Evolutionary conservation across 2,329 filamentous ascomycete species (phyloP).

Genomic region (Botrytis galanthina): DNA sequence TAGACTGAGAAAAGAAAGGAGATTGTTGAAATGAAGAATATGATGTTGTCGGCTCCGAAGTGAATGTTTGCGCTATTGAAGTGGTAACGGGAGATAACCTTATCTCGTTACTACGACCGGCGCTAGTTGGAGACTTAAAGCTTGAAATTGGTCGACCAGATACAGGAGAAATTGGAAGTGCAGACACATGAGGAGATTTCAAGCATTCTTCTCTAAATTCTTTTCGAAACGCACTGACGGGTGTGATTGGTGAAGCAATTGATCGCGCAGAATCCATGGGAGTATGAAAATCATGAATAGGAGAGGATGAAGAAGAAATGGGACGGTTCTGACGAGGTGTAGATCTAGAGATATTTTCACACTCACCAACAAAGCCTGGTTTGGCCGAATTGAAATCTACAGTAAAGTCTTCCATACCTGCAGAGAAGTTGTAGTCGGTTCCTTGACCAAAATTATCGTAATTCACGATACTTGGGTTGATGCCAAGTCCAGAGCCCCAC

Average conservation of each 20-base stretch:
- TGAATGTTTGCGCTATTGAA: constrained; percentile 23
- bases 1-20: constrained; percentile 54
- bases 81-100: constrained; percentile 29
- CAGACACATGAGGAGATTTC: constrained; percentile 40
- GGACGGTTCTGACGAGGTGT: constrained; percentile 31
- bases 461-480: constrained; percentile 37
- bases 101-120: constrained; percentile 29
- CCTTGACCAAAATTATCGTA: constrained; percentile 33
- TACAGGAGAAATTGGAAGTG: constrained; percentile 38
- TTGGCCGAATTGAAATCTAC: constrained; percentile 43
- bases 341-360: constrained; percentile 40
- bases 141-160: constrained; percentile 33
- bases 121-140: constrained; percentile 30
- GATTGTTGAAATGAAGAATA: constrained; percentile 37
- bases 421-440: constrained; percentile 36
- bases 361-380: constrained; percentile 47
- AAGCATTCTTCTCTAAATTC: constrained; percentile 34
- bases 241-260: constrained; percentile 35
- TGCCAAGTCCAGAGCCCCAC: constrained; percentile 36
- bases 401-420: constrained; percentile 41
- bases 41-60: constrained; percentile 27
- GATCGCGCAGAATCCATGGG: constrained; percentile 28
- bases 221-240: constrained; percentile 29
- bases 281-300: constrained; percentile 32
- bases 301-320: constrained; percentile 35